These are phyloP conservation scores for Ogataea wickerhamii DNA, from an alignment of 805 yeast species.

Conservation along the genomic window DNA sequence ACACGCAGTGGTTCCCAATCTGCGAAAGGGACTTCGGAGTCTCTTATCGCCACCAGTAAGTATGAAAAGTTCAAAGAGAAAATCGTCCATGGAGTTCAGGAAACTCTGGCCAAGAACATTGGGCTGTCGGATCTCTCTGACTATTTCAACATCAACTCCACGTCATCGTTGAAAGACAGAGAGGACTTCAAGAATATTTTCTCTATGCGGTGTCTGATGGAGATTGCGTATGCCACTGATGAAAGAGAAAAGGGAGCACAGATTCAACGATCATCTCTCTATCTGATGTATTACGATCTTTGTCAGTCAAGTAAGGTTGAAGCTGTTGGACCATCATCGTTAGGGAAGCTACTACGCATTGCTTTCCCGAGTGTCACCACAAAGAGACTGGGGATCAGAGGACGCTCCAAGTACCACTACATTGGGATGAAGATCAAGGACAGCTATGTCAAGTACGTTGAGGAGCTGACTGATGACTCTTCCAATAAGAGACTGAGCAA, in stretches of 20 bases:
- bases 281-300: constrained; percentile 21
- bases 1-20: not conserved
- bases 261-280: constrained; percentile 19
- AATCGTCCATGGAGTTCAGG: constrained; percentile 16
- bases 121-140: constrained; percentile 15
- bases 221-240: constrained; percentile 17
- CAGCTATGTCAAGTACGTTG: constrained; percentile 9
- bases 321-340: constrained; percentile 67
- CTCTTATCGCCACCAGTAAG: constrained; percentile 14
- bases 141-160: constrained; percentile 16
- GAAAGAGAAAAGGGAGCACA: constrained; percentile 14
- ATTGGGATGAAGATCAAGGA: constrained; percentile 52
- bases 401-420: constrained; percentile 78
- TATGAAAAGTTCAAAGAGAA: constrained; percentile 17
- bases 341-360: constrained; percentile 67
- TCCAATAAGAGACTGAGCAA: constrained; percentile 13
- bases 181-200: constrained; percentile 23
- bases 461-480: constrained; percentile 11
- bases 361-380: constrained; percentile 65
- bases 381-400: constrained; percentile 73
- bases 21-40: constrained; percentile 8
- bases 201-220: constrained; percentile 24
- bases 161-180: constrained; percentile 16
- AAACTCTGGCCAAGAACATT: constrained; percentile 15
- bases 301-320: constrained; percentile 29